Percentiles rank a stretch among this genome's conserved stretches.
These are phyloP conservation scores for Penicillium sp. DNA, from an alignment of 2,329 filamentous ascomycete genomes.

Conservation along the genomic window DNA sequence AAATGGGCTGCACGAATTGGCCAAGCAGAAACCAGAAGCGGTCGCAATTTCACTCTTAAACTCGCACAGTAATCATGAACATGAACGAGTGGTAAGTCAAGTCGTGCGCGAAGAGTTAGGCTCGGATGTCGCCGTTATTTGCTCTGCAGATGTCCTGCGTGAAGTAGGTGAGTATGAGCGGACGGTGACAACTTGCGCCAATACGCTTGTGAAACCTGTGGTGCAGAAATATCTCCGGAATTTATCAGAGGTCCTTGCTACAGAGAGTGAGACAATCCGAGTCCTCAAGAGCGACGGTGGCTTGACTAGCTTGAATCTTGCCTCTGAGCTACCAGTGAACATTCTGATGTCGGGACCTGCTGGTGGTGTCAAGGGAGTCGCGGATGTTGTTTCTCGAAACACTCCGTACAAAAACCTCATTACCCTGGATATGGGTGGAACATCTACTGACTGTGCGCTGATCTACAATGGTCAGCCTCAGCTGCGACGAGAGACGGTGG, in stretches of 20 bases:
- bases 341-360: conserved; percentile 50
- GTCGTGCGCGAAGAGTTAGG: conserved; percentile 45
- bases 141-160: conserved; percentile 45
- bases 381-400: conserved; percentile 44
- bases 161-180: conserved; percentile 50
- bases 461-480: conserved; percentile 43
- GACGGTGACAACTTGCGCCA: conserved; percentile 47
- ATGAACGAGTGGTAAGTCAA: conserved; percentile 40
- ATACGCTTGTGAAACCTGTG: conserved; percentile 48
- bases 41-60: conserved; percentile 48
- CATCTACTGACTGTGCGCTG: conserved; percentile 48
- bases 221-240: conserved; percentile 46
- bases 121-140: conserved; percentile 42
- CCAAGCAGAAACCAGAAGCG: conserved; percentile 42
- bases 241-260: conserved; percentile 37
- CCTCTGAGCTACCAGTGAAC: conserved; percentile 47
- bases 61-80: conserved; percentile 44
- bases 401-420: conserved; percentile 49
- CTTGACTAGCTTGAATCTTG: conserved; percentile 44
- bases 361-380: conserved; percentile 49
- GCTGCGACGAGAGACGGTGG: conserved; percentile 45
- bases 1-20: conserved; percentile 36
- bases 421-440: conserved; percentile 51
- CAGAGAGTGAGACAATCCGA: conserved; percentile 45
- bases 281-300: conserved; percentile 51